Evolutionary conservation across 202 grass and related monocot genomes (phyloP).

Genomic region (Musa balbisiana): DNA sequence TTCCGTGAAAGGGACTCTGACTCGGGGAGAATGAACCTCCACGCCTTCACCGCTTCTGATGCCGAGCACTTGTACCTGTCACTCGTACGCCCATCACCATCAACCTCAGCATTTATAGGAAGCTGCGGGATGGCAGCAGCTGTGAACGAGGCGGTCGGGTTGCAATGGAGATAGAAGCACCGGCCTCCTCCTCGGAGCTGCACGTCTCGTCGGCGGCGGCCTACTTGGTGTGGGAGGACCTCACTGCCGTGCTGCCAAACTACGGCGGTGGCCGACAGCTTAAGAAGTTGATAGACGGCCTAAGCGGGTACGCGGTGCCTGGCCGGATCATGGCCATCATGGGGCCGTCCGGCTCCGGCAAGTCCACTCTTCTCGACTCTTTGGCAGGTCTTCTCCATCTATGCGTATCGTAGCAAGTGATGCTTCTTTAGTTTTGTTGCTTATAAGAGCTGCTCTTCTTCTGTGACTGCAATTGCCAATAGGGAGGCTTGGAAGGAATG

Average conservation of each 20-base stretch:
- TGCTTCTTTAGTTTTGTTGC: not conserved
- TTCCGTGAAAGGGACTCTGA: no score
- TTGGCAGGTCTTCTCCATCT: constrained; percentile 40
- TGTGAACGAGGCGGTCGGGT: not conserved
- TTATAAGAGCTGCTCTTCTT: not conserved
- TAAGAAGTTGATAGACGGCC: constrained; percentile 69
- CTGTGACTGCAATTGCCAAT: constrained; percentile 2
- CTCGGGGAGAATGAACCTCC: not conserved
- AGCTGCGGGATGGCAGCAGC: not conserved
- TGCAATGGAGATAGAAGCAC: constrained; percentile 3
- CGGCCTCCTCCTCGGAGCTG: not conserved
- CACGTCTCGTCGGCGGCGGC: constrained; percentile 27
- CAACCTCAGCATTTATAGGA: not conserved
- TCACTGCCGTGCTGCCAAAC: constrained; percentile 69
- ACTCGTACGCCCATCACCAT: not conserved
- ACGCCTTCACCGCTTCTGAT: not conserved
- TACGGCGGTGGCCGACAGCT: constrained; percentile 41
- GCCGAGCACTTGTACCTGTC: not conserved
- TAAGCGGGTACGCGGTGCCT: constrained; percentile 77
- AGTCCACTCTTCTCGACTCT: constrained; percentile 95
- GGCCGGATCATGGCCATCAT: constrained; percentile 87
- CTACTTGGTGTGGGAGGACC: constrained; percentile 93
- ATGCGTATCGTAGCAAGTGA: not conserved
- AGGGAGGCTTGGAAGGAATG: constrained; percentile 90
- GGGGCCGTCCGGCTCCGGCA: constrained; percentile 94